These are phyloP conservation scores for Triticum urartu DNA, from an alignment of 176 grass and related monocot genomes.

Conservation along the genomic window DNA sequence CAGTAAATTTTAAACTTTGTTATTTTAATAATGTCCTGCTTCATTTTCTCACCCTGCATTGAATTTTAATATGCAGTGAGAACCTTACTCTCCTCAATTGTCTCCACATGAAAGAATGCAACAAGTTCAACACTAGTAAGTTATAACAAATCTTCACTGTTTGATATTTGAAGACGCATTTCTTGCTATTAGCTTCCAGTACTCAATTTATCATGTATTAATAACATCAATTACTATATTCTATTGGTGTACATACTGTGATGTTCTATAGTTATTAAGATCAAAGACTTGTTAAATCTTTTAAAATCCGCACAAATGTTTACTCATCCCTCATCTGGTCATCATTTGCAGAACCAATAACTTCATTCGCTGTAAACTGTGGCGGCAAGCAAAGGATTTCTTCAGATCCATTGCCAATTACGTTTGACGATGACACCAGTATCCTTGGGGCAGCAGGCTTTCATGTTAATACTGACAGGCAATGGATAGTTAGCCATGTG, in stretches of 20 bases:
- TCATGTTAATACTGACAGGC: slow-evolving; percentile 21
- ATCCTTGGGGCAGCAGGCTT: slow-evolving; percentile 44
- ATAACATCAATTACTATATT: no score
- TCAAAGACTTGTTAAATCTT: not conserved
- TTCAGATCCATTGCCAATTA: not conserved
- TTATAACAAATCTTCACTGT: not conserved
- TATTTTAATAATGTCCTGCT: not conserved
- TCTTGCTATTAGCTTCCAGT: not conserved
- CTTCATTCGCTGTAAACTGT: slow-evolving; percentile 38
- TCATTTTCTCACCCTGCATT: not conserved
- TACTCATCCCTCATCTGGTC: not conserved
- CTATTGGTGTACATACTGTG: not conserved
- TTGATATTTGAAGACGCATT: not conserved
- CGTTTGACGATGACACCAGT: slow-evolving; percentile 27
- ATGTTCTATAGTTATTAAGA: not conserved
- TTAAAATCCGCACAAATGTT: no score
- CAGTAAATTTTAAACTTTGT: no score
- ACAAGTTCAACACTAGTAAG: slow-evolving; percentile 20
- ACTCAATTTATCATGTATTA: not conserved
- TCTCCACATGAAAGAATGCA: slow-evolving; percentile 38
- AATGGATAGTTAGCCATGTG: slow-evolving; percentile 52
- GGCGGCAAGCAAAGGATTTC: slow-evolving; percentile 21
- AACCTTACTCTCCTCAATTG: slow-evolving; percentile 31
- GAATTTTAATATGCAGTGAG: slow-evolving; percentile 33
- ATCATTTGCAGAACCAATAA: slow-evolving; percentile 16